Base-by-base conservation (phyloP, 805 yeast genomes). In the Phaffomyces opuntiae region DNA sequence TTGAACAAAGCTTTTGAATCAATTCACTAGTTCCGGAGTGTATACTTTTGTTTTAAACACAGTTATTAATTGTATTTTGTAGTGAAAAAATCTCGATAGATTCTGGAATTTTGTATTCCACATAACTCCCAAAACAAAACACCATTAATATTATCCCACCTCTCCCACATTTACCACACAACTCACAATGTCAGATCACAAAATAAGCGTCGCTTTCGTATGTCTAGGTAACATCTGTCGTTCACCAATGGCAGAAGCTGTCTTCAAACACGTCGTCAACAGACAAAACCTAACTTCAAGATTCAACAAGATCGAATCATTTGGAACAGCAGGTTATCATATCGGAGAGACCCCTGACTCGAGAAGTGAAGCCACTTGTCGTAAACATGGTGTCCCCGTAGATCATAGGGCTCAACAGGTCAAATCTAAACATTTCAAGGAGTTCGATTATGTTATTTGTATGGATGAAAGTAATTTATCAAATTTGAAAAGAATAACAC, bases 231-330 rank as follows among this genome's bases (percentile, higher is more conserved):
- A 90, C 63, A 87, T 87, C 21, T 89, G 97, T 60, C 90, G 97
- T 41, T 88, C 96, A 2, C 98, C 98, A 13, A 91, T 90, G 98
- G 97, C 98, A 0, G 97, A 91, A 60, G 96, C 96, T 0, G 87
- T 89, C 1, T 88, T 90, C 66, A 72, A 70, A 40, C 79, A 86
- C 48, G 68, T 69, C 14, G 95, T 87, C 9, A 62, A 77, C 38
- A 61, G 76, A 38, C 62, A 65, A 19, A 81, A 82, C 0, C 51
- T 69, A 27, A 57, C 49, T 32, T 64, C 60, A 16, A 59, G 59
- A n/a, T 77, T 89, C 49, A 60, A 67, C 0, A 60, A 60, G 16
- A 81, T 88, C 31, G 96, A 90, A 58, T 88, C 96, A 0, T 90
- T 81, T 64, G 98, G 97, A 14, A 88, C 97, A 0, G 80, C 86